Base-by-base conservation (phyloP, 805 yeast species). In the Lachancea sp. region DNA sequence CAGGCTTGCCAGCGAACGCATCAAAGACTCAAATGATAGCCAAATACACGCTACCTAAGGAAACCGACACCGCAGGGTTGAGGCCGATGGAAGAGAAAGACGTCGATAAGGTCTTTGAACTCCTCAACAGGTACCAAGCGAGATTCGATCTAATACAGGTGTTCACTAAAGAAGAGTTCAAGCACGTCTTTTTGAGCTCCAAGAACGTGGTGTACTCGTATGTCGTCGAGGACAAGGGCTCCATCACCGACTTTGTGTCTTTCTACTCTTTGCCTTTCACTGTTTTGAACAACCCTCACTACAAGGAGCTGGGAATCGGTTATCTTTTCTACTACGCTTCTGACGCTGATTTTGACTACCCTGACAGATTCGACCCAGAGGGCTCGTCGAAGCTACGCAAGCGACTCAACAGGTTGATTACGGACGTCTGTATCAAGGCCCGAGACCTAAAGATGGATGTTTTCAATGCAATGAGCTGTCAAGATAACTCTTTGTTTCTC, bases 241-340 rank as follows among this genome's bases (percentile, higher is more conserved):
- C 72, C 43, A 79, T 93, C 51, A 81, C 96, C 10, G 99, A 93
- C 65, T 87, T 90, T 63, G 77, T 87, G 60, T 87, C 96, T 9
- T 93, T 85, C 67, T 93, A 89, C 62, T 74, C 89, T 38, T 72
- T 93, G 37, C 97, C 97, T 37, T 87, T 89, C 66, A 78, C 89
- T 0, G 93, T 93, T 6, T 69, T 93, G 52, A 69, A 80, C 51
- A 79, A 85, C 56, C 65, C 78, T 2, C 59, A 70, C 30, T 84
- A 87, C 62, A 70, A 76, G 37, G 79, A 81, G 45, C 65, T 93
- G 50, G 88, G 88, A 2, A 83, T 90, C 44, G 96, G 97, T 1
- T 93, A 93, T 60, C 67, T 88, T 49, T 93, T 77, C 66, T 91
- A 93, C 67, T 91, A 91, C 60, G 97, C 95, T 1, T 73, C 95